These are phyloP conservation scores for Pseudogymnoascus sp. DNA, from an alignment of 2,329 filamentous ascomycete species.

Conservation along the genomic window DNA sequence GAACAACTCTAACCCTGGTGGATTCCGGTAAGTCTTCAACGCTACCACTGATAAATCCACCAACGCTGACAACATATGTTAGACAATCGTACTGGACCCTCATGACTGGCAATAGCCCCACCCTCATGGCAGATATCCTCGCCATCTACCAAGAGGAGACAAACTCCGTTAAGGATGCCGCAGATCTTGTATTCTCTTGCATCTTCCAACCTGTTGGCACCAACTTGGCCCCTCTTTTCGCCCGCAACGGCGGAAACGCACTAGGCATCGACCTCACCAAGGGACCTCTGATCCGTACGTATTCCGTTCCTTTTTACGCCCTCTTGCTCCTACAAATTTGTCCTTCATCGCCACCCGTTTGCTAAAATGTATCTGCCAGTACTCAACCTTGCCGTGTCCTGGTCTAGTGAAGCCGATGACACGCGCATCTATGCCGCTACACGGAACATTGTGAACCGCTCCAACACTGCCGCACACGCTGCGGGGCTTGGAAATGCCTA, in stretches of 20 bases:
- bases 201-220: slow-evolving; percentile 37
- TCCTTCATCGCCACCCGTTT: slow-evolving; percentile 16
- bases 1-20: slow-evolving; percentile 19
- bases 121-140: slow-evolving; percentile 16
- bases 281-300: slow-evolving; percentile 12
- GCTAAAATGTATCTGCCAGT: slow-evolving; percentile 4
- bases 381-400: slow-evolving; percentile 23
- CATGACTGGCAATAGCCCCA: slow-evolving; percentile 13
- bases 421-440: slow-evolving; percentile 25
- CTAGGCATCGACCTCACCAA: slow-evolving; percentile 17
- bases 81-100: slow-evolving; percentile 16
- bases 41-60: neutral
- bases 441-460: slow-evolving; percentile 24
- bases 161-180: slow-evolving; percentile 13
- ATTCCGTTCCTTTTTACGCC: slow-evolving; percentile 20
- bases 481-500: slow-evolving; percentile 31
- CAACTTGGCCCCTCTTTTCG: slow-evolving; percentile 30
- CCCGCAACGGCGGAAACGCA: slow-evolving; percentile 29
- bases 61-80: neutral
- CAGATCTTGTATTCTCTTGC: slow-evolving; percentile 14
- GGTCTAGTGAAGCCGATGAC: slow-evolving; percentile 30
- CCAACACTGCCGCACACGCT: slow-evolving; percentile 26
- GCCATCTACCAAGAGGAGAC: slow-evolving; percentile 21
- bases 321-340: slow-evolving; percentile 21
- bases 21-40: slow-evolving; percentile 11